These are phyloP conservation scores for Salvia miltiorrhiza DNA, from an alignment of 257 asterid species.

Conservation along the genomic window DNA sequence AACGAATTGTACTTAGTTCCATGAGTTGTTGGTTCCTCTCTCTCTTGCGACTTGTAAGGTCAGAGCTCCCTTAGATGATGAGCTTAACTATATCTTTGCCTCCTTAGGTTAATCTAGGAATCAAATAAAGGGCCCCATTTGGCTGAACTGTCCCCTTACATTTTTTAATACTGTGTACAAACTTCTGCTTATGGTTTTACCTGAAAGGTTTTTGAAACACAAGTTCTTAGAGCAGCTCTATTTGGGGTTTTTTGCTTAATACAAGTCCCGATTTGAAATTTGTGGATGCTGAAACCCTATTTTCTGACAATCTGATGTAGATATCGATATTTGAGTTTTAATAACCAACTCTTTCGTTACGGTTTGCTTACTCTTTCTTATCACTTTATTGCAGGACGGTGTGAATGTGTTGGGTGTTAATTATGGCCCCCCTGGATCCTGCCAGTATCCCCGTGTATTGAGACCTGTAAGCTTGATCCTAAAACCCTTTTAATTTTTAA, in stretches of 20 bases:
- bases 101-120: not conserved
- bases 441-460: conserved; percentile 74
- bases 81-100: not conserved
- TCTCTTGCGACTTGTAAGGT: not conserved
- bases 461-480: conserved; percentile 61
- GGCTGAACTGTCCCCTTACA: not conserved
- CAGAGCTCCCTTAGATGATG: not conserved
- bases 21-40: not conserved
- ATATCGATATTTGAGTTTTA: not conserved
- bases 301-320: not conserved
- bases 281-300: not conserved
- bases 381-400: conserved; percentile 61
- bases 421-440: conserved; percentile 88
- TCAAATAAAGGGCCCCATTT: not conserved
- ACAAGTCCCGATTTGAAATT: not conserved
- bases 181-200: not conserved
- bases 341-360: not conserved
- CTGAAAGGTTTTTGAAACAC: not conserved
- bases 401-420: conserved; percentile 82
- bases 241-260: not conserved
- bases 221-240: not conserved
- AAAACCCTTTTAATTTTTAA: not conserved
- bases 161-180: not conserved
- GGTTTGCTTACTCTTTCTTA: not conserved
- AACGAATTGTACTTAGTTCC: not conserved